phyloP scores from a whole-genome alignment of 129 eudicot genomes.

The Pittosporum tobira region DNA sequence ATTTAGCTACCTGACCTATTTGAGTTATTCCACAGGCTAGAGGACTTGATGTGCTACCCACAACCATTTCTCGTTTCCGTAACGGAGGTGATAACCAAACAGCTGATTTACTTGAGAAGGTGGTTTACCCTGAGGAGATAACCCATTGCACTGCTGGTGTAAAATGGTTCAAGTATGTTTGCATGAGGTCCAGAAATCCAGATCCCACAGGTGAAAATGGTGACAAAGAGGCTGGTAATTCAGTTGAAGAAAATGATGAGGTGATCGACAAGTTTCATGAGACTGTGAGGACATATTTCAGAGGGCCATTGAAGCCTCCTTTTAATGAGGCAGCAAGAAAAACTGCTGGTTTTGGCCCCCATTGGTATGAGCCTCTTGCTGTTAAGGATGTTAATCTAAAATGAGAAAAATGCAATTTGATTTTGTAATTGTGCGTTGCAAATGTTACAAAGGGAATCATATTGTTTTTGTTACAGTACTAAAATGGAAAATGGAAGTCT shows the following conservation, averaged over 20 bases:
- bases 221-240: slow-evolving; percentile 6
- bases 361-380: slow-evolving; percentile 96
- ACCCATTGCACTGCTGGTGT: slow-evolving; percentile 97
- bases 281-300: slow-evolving; percentile 55
- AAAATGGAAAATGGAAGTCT: too few relatives aligned
- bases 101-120: slow-evolving; percentile 70
- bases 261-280: slow-evolving; percentile 67
- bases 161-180: slow-evolving; percentile 88
- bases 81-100: slow-evolving; percentile 79
- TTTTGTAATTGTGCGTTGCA: background rate
- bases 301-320: slow-evolving; percentile 95
- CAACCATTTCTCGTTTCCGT: slow-evolving; percentile 78
- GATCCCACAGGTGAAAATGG: slow-evolving; percentile 3
- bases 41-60: slow-evolving; percentile 94
- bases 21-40: slow-evolving; percentile 60
- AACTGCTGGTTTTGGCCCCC: slow-evolving; percentile 90
- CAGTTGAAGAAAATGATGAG: slow-evolving; percentile 27
- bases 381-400: slow-evolving; percentile 34
- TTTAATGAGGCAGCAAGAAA: slow-evolving; percentile 87
- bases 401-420: background rate
- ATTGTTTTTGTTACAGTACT: too few relatives aligned
- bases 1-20: slow-evolving; percentile 1
- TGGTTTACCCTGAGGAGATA: slow-evolving; percentile 86
- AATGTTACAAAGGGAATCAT: too few relatives aligned
- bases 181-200: slow-evolving; percentile 33